Percentiles rank a stretch among this genome's conserved stretches.
Evolutionary conservation across 2,329 filamentous ascomycete species (phyloP).

Genomic region (Plectosphaerella plurivora): DNA sequence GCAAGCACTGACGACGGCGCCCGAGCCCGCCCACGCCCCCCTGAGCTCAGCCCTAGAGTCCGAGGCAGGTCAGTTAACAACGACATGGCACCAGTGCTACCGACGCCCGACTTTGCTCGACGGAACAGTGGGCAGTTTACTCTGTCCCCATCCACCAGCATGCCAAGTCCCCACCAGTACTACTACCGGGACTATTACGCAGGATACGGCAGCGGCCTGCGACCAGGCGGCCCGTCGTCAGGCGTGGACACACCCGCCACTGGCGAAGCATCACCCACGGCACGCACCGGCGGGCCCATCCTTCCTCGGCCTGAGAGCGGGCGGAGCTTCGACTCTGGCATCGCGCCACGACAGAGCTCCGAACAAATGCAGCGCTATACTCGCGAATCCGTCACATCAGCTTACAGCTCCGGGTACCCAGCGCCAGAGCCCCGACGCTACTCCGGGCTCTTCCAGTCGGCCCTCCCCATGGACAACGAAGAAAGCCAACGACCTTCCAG

Average conservation of each 20-base stretch:
- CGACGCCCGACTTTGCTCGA: constrained; percentile 61
- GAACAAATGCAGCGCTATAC: constrained; percentile 42
- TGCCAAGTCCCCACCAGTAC: constrained; percentile 48
- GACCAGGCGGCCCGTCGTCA: constrained; percentile 28
- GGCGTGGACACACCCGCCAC: constrained; percentile 38
- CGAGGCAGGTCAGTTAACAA: constrained; percentile 59
- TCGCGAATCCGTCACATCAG: constrained; percentile 49
- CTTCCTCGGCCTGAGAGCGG: constrained; percentile 53
- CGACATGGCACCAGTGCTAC: constrained; percentile 58
- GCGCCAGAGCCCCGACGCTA: constrained; percentile 49
- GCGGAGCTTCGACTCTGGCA: constrained; percentile 53
- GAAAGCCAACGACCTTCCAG: constrained; percentile 50
- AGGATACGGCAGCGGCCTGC: constrained; percentile 28
- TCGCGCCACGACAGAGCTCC: constrained; percentile 44
- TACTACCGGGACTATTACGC: constrained; percentile 53
- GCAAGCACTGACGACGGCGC: constrained; percentile 47
- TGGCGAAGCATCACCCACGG: constrained; percentile 45
- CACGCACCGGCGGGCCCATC: constrained; percentile 25
- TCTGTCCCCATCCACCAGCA: constrained; percentile 48
- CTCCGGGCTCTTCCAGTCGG: constrained; percentile 81
- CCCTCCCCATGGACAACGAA: constrained; percentile 71
- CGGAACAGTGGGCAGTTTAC: constrained; percentile 64
- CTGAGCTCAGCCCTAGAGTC: constrained; percentile 43
- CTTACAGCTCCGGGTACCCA: constrained; percentile 44
- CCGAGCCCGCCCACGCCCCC: constrained; percentile 43